Percentiles rank a stretch among this genome's conserved stretches.
These are phyloP conservation scores for Hirsutella minnesotensis DNA, from an alignment of 2,329 filamentous ascomycete species.

Conservation along the genomic window DNA sequence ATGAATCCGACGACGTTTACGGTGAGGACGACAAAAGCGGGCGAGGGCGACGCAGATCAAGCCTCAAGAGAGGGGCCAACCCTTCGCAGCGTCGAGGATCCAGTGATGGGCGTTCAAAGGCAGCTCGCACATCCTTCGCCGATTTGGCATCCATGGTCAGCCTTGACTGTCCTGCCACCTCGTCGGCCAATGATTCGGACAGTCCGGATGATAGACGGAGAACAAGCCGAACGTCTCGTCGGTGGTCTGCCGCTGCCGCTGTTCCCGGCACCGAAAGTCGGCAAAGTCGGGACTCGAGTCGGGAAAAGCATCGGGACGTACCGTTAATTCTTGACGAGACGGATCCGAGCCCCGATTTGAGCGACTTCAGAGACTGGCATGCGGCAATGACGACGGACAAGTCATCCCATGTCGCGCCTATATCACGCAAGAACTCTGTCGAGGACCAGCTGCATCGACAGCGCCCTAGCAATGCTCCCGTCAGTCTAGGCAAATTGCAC, in stretches of 20 bases:
- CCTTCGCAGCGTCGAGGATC: background rate
- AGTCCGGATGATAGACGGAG: background rate
- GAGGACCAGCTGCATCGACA: background rate
- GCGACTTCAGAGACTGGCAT: constrained; percentile 26
- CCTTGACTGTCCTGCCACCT: constrained; percentile 19
- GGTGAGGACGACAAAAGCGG: background rate
- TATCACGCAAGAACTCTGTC: background rate
- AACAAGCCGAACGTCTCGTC: background rate
- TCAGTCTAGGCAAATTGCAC: constrained; percentile 9
- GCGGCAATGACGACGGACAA: constrained; percentile 3
- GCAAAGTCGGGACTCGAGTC: constrained; percentile 10
- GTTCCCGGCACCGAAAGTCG: background rate
- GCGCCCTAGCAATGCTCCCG: background rate
- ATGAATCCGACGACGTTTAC: constrained; percentile 15
- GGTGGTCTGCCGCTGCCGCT: constrained; percentile 1
- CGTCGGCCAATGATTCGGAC: constrained; percentile 10
- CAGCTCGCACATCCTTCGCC: constrained; percentile 18
- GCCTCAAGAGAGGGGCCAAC: constrained; percentile 4
- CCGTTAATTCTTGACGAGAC: constrained; percentile 17
- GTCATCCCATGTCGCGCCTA: background rate
- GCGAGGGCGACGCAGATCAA: background rate
- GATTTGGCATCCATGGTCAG: constrained; percentile 16
- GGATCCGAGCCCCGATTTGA: constrained; percentile 24
- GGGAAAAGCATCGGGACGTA: constrained; percentile 6
- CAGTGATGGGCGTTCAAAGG: constrained; percentile 14